These are phyloP conservation scores for Pestalotiopsis sp. DNA, from an alignment of 2,329 filamentous ascomycete species.

Conservation along the genomic window DNA sequence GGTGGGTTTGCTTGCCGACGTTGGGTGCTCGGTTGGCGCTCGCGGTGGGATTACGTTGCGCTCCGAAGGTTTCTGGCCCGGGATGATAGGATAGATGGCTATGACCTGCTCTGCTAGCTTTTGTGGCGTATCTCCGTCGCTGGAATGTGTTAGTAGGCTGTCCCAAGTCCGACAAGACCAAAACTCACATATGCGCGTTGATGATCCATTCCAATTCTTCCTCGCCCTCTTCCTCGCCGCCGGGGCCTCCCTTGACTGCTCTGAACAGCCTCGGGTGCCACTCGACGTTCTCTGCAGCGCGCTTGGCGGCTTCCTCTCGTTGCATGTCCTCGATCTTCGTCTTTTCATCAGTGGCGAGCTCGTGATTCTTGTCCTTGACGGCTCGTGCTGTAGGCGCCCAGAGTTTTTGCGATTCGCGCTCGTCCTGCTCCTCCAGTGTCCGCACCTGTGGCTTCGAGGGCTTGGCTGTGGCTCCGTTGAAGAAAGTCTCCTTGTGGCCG, in stretches of 20 bases:
- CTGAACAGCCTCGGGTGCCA: conserved; percentile 91
- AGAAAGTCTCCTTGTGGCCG: conserved; percentile 84
- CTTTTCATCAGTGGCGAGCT: conserved; percentile 89
- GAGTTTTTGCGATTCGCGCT: conserved; percentile 84
- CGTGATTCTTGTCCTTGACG: conserved; percentile 82
- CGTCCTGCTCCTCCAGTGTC: conserved; percentile 82
- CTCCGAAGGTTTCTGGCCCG: conserved; percentile 65
- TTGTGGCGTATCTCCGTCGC: conserved; percentile 63
- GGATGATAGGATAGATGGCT: conserved; percentile 80
- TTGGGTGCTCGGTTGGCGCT: conserved; percentile 22
- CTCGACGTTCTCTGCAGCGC: conserved; percentile 75
- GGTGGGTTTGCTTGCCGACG: conserved; percentile 15
- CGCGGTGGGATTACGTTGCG: conserved; percentile 58
- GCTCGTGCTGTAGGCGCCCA: conserved; percentile 83
- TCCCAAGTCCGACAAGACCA: not conserved
- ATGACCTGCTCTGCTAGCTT: conserved; percentile 80
- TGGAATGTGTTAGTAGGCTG: conserved; percentile 19
- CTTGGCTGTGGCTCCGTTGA: conserved; percentile 79
- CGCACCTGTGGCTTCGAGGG: conserved; percentile 73
- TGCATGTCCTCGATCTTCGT: conserved; percentile 94
- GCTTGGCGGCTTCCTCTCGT: conserved; percentile 79
- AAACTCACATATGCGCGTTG: conserved; percentile 73
- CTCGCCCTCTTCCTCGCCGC: conserved; percentile 74
- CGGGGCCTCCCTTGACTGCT: conserved; percentile 67
- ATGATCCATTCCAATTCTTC: conserved; percentile 96